Evolutionary conservation across 1,284 basidiomycete genomes (phyloP), one percentile per base, ranked within the genome.

Genomic region (Tremellales sp.): DNA sequence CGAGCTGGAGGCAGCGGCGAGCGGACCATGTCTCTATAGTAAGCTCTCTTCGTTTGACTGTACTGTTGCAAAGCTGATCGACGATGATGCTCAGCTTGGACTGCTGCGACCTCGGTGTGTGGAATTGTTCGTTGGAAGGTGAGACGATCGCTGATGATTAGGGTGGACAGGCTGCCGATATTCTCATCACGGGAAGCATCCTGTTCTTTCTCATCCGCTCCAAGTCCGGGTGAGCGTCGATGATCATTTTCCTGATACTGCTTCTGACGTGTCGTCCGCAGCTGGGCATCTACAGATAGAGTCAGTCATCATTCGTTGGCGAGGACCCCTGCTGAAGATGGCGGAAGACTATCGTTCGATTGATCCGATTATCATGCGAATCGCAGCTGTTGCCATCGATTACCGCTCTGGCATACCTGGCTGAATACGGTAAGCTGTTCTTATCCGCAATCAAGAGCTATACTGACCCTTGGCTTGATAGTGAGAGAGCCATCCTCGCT

Each of bases 291-390:
- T 26, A 62, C 59, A n/a, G 61, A 65, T 47, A 55, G 43, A 19
- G 55, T 55, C 3, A 28, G 53, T 38, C 25, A 12, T 14, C n/a
- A 18, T 31, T 19, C 29, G 33, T n/a, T 16, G 21, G n/a, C 18
- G 21, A 18, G 9, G 18, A 6, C 29, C 5, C 14, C 34, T 14
- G 28, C 10, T 38, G 35, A 13, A n/a, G 33, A 19, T 32, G 25
- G 34, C 12, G 14, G 19, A 42, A 58, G 53, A 36, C 59, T 26
- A 53, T 67, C 35, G 40, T 47, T 10, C 53, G 58, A 31, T 47
- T 61, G 1, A 43, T 65, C n/a, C 46, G 63, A 39, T 37, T 67
- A 35, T 60, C 57, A 3, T 57, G 65, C 42, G 65, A 67, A 45
- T 55, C 63, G 0, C 65, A 67, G 51, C 37, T 63, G 1, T 60